These are phyloP conservation scores for Cadophora sp. DNA, from an alignment of 2,329 filamentous ascomycete species.

Conservation along the genomic window DNA sequence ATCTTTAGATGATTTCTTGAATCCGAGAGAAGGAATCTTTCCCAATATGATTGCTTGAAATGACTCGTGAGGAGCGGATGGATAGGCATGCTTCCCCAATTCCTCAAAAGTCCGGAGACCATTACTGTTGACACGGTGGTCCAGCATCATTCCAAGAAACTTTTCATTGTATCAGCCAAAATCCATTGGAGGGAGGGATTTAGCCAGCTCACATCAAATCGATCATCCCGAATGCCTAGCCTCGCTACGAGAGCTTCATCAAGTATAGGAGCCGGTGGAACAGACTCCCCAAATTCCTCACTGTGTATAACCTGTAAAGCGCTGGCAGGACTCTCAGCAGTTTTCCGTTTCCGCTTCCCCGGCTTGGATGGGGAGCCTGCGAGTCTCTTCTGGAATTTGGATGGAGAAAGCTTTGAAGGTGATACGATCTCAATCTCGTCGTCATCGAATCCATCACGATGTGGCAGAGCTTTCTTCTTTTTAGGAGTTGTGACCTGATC, in stretches of 20 bases:
- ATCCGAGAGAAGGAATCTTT: conserved; percentile 64
- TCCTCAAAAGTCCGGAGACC: conserved; percentile 71
- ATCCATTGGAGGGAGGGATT: not conserved
- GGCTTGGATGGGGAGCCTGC: conserved; percentile 65
- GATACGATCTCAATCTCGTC: conserved; percentile 56
- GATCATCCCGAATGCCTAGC: conserved; percentile 49
- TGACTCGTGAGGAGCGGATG: conserved; percentile 65
- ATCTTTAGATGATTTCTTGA: conserved; percentile 55
- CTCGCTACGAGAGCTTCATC: conserved; percentile 46
- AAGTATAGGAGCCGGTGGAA: conserved; percentile 35
- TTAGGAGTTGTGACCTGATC: conserved; percentile 61
- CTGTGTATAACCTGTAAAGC: conserved; percentile 51
- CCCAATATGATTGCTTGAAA: conserved; percentile 73
- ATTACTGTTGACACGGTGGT: conserved; percentile 48
- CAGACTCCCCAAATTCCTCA: conserved; percentile 30
- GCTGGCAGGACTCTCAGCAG: conserved; percentile 69
- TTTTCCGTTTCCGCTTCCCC: conserved; percentile 71
- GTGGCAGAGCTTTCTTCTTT: conserved; percentile 62
- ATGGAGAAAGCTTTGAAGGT: conserved; percentile 56
- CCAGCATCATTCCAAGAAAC: conserved; percentile 45
- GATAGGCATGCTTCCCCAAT: conserved; percentile 68
- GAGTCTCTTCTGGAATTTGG: conserved; percentile 48
- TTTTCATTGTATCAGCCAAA: conserved; percentile 22
- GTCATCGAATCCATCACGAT: conserved; percentile 78
- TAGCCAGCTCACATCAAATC: conserved; percentile 45